Conservation (phyloP, 1,139 yeast species). For the Trichomonascaceae sp. region DNA sequence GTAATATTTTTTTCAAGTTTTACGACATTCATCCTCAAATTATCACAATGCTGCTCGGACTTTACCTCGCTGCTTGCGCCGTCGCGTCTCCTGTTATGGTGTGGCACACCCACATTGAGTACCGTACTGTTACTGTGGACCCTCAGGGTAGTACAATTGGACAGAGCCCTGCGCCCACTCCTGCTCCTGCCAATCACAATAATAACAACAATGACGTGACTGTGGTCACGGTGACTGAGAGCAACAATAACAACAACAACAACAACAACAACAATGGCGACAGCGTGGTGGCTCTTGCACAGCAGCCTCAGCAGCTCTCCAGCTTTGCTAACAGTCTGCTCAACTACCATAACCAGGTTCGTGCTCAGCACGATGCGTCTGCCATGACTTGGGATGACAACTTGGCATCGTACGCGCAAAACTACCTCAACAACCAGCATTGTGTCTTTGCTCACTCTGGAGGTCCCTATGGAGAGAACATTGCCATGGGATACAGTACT, state of each 20-base stretch:
- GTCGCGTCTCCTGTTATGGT: constrained; percentile 15
- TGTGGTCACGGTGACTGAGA: constrained; percentile 6
- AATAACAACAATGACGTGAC: not conserved
- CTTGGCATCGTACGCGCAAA: constrained; percentile 55
- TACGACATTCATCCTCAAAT: too few relatives aligned
- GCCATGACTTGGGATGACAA: constrained; percentile 50
- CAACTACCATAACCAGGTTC: constrained; percentile 51
- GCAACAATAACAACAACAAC: not conserved
- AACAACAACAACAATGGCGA: constrained; percentile 4
- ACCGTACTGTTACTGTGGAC: constrained; percentile 16
- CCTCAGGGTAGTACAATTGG: constrained; percentile 7
- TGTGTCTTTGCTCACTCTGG: constrained; percentile 72
- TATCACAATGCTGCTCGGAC: not conserved
- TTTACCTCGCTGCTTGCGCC: constrained; percentile 2
- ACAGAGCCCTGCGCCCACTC: constrained; percentile 5
- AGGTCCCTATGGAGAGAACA: constrained; percentile 75
- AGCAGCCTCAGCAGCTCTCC: constrained; percentile 3
- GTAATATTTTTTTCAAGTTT: constrained; percentile 1
- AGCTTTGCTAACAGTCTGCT: constrained; percentile 24
- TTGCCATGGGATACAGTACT: constrained; percentile 56
- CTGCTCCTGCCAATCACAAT: constrained; percentile 4
- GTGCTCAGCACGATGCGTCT: constrained; percentile 53
- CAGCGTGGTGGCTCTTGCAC: constrained; percentile 4
- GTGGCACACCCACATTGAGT: constrained; percentile 15
- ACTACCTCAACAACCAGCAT: constrained; percentile 44